phyloP scores from a whole-genome alignment of 495 filamentous ascomycete species.

The Penicillium psychrofluorescens region DNA sequence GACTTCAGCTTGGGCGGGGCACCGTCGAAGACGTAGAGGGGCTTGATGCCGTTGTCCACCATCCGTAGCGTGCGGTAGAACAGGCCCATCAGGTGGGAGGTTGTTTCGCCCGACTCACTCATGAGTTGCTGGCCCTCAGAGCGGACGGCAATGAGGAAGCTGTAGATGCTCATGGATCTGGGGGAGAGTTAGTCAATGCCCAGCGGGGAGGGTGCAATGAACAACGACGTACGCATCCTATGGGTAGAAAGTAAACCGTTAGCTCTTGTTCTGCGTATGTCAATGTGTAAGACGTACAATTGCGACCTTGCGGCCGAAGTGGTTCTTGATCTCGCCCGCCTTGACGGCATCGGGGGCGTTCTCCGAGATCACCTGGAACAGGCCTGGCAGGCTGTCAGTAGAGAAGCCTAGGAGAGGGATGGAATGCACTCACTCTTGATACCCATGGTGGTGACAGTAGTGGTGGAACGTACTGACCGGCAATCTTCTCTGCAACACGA shows the following conservation, averaged over 20 bases:
- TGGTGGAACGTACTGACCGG: too few relatives aligned
- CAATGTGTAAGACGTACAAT: slow-evolving; percentile 56
- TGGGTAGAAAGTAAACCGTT: slow-evolving; percentile 1
- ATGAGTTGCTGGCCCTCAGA: slow-evolving; percentile 94
- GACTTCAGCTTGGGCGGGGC: slow-evolving; percentile 95
- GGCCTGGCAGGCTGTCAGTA: slow-evolving; percentile 37
- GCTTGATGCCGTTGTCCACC: slow-evolving; percentile 98
- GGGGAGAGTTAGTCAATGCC: slow-evolving; percentile 11
- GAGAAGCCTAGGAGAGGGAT: neutral
- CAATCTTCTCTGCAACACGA: too few relatives aligned
- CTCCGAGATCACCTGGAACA: slow-evolving; percentile 83
- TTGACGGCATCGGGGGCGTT: slow-evolving; percentile 92
- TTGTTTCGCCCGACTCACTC: slow-evolving; percentile 89
- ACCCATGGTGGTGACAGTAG: slow-evolving; percentile 56
- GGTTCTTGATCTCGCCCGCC: slow-evolving; percentile 93
- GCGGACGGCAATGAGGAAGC: slow-evolving; percentile 93
- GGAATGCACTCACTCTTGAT: slow-evolving; percentile 59
- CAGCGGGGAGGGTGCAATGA: neutral
- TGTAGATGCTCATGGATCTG: slow-evolving; percentile 98
- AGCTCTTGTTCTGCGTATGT: slow-evolving; percentile 4
- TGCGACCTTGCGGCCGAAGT: slow-evolving; percentile 94
- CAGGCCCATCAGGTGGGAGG: slow-evolving; percentile 97
- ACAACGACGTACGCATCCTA: slow-evolving; percentile 73
- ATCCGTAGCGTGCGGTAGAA: slow-evolving; percentile 98
- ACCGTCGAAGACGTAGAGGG: slow-evolving; percentile 95